Base-by-base conservation (phyloP, 1,139 yeast species). In the Nakaseomyces delphensis region DNA sequence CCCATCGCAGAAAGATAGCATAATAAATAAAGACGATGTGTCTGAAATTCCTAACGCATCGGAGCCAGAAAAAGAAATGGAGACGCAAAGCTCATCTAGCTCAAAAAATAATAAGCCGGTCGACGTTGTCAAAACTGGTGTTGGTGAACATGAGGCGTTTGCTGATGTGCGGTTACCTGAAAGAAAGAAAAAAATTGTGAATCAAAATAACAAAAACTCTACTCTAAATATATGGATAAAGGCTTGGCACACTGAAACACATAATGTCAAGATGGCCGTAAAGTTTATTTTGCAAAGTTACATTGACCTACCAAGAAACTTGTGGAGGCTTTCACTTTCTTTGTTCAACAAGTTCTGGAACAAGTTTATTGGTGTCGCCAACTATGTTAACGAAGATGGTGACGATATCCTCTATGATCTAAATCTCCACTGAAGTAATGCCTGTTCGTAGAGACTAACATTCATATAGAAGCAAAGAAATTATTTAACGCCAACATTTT, bases 221-320 rank as follows among this genome's bases (percentile, higher is more conserved):
- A 33, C 37, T 19, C 11, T 36, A 24, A 31, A 27, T 16, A 48
- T 36, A 32, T 54, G 52, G 54, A 47, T 45, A 49, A 67, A 65
- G 18, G 77, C 73, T 46, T 73, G 80, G 57, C 54, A 68, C 38
- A 62, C 68, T 13, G 95, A 84, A 44, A 55, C 76, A 28, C 59
- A 59, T 18, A 79, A 76, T 36, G 80, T 84, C 19, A 61, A 64
- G 51, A 72, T 66, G n/a, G 95, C 94, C 0, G 56, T 84, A 32
- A 66, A 64, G 48, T 87, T 85, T 63, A 76, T 91, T 19, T 63
- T 76, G 44, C 58, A 63, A 28, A 79, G 95, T 41, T 91, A 89
- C 62, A 56, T 71, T 42, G 71, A 78, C 38, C 74, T 91, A 51
- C 97, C 97, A 14, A 65, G 67, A 42, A 72, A 78, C 45, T 40